Base-by-base conservation (phyloP, 176 grass and related monocot genomes). In the Paspalum vaginatum region DNA sequence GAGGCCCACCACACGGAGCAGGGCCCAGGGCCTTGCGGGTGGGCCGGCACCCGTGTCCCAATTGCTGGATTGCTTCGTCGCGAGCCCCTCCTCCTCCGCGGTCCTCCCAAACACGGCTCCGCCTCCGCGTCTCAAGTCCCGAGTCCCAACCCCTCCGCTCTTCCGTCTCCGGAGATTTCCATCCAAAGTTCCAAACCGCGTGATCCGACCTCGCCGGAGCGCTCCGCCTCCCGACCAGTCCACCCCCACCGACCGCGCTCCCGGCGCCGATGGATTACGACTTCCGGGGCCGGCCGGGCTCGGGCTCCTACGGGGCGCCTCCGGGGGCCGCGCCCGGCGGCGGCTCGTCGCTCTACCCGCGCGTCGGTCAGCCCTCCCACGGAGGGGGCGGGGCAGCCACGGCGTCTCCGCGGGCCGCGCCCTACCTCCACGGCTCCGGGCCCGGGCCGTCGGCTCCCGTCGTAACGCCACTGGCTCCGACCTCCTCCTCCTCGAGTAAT, bases 241-340 rank as follows among this genome's bases (percentile, higher is more conserved):
- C 9, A 18, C 55, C 47, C 2, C 2, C 58, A 8, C 12, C 49
- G 0, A 11, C 60, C 32, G 57, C 58, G n/a, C 50, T 5, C 24
- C 22, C 43, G 22, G 10, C n/a, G n/a, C 16, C 32, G 48, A 91
- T 91, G 89, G 89, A 91, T 0, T 91, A 91, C 89, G 85, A 91
- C n/a, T 91, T 67, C 81, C 81, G 81, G 43, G 72, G 77, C 51
- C 50, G 85, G 5, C 39, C 76, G 22, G 85, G 84, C 16, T 86
- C 69, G 27, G 84, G 81, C 20, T 75, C 71, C 40, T 87, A 91
- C 77, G 80, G 70, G 26, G 41, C 65, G 32, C 61, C 61, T 11
- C 77, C 61, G 32, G 76, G 60, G 11, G 14, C 42, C 21, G 68
- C 51, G n/a, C 42, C 22, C 21, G 72, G 45, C 41, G 81, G 70